These are phyloP conservation scores for Lecanicillium sp. DNA, from an alignment of 2,329 filamentous ascomycete genomes.

Conservation along the genomic window DNA sequence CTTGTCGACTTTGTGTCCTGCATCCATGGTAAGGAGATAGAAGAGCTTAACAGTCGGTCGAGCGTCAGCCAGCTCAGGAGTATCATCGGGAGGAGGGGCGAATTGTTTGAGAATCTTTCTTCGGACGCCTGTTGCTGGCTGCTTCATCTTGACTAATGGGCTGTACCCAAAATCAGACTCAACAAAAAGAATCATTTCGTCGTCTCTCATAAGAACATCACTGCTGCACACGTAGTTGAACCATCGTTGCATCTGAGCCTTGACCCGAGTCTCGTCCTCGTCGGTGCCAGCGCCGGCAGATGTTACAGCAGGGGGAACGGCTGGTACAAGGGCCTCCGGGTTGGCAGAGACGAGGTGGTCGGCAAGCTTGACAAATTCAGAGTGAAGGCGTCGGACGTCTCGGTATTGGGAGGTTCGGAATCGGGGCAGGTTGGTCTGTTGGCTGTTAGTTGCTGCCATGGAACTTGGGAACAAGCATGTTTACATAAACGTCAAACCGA, in stretches of 20 bases:
- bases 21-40: constrained; percentile 91
- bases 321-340: constrained; percentile 87
- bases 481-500: constrained; percentile 92
- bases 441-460: constrained; percentile 14
- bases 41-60: constrained; percentile 90
- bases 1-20: constrained; percentile 93
- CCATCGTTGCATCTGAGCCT: constrained; percentile 87
- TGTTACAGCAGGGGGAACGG: constrained; percentile 88
- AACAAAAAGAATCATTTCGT: constrained; percentile 97
- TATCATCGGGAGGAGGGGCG: constrained; percentile 93
- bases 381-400: constrained; percentile 90
- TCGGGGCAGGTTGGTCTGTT: constrained; percentile 92
- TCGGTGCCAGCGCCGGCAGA: constrained; percentile 93
- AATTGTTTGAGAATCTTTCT: constrained; percentile 98
- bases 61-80: constrained; percentile 83
- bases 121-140: constrained; percentile 90
- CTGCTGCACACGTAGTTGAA: constrained; percentile 88
- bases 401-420: constrained; percentile 98
- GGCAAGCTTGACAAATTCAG: constrained; percentile 92
- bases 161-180: constrained; percentile 98
- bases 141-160: constrained; percentile 88
- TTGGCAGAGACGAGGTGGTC: constrained; percentile 97
- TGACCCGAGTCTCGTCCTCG: constrained; percentile 86
- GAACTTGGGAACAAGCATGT: constrained; percentile 6
- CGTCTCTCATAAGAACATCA: constrained; percentile 86